Evolutionary conservation across 2,329 filamentous ascomycete genomes (phyloP).

Genomic region (Sarocladium oryzae): DNA sequence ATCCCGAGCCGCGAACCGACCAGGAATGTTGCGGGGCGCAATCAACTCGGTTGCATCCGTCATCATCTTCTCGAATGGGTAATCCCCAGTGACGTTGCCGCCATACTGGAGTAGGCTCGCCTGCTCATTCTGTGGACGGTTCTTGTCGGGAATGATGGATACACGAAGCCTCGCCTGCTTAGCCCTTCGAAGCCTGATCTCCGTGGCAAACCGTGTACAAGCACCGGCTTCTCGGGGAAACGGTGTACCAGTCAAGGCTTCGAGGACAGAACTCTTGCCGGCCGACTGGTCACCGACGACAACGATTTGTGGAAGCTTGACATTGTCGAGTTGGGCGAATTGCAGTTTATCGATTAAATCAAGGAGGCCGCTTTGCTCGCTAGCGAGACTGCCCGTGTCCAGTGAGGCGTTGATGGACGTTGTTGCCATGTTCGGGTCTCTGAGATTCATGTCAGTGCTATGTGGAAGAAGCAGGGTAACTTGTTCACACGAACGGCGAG

Average conservation of each 20-base stretch:
- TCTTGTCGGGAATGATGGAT: constrained; percentile 49
- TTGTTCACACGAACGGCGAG: neutral
- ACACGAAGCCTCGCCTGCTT: constrained; percentile 39
- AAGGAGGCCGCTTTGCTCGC: constrained; percentile 50
- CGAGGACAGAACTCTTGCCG: constrained; percentile 58
- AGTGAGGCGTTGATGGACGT: constrained; percentile 43
- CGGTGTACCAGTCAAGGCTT: constrained; percentile 55
- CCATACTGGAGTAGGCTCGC: constrained; percentile 40
- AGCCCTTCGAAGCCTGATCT: constrained; percentile 47
- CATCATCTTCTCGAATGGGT: constrained; percentile 45
- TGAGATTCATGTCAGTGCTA: constrained; percentile 10
- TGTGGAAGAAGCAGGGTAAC: neutral
- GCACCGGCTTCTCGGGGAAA: constrained; percentile 55
- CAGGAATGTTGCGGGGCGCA: constrained; percentile 41
- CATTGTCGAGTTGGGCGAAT: constrained; percentile 44
- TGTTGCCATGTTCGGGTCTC: constrained; percentile 24
- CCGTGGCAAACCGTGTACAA: constrained; percentile 56
- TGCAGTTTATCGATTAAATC: constrained; percentile 52
- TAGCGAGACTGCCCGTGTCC: constrained; percentile 41
- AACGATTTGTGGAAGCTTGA: constrained; percentile 54
- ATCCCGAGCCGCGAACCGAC: constrained; percentile 44
- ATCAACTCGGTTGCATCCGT: constrained; percentile 43
- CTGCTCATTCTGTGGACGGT: constrained; percentile 39
- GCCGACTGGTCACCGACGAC: constrained; percentile 59
- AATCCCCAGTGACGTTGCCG: constrained; percentile 36